These are phyloP conservation scores for Didymosphaeria variabile DNA, from an alignment of 2,329 filamentous ascomycete genomes.

Conservation along the genomic window DNA sequence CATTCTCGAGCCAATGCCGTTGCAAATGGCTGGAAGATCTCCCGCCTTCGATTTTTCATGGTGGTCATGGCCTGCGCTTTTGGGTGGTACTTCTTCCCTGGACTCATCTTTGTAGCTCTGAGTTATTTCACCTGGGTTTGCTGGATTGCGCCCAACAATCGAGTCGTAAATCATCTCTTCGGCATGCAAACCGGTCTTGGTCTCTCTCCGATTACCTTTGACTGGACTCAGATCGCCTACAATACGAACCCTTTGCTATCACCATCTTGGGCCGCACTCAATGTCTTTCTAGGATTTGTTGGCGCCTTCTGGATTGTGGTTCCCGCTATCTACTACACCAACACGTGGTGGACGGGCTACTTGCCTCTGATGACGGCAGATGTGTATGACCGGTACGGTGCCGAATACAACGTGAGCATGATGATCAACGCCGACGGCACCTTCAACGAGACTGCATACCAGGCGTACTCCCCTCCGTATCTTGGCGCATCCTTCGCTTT, in stretches of 20 bases:
- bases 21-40: constrained; percentile 83
- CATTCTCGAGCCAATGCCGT: constrained; percentile 85
- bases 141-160: constrained; percentile 88
- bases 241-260: constrained; percentile 86
- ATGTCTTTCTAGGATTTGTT: constrained; percentile 81
- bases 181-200: constrained; percentile 84
- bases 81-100: constrained; percentile 84
- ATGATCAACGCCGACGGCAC: constrained; percentile 81
- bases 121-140: constrained; percentile 91
- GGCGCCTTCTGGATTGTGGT: constrained; percentile 79
- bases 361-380: constrained; percentile 86
- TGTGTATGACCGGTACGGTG: constrained; percentile 85
- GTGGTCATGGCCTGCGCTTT: constrained; percentile 76
- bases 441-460: constrained; percentile 81
- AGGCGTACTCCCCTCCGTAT: constrained; percentile 82
- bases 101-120: constrained; percentile 81
- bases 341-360: constrained; percentile 81
- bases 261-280: constrained; percentile 86
- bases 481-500: constrained; percentile 87
- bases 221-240: constrained; percentile 89
- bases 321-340: constrained; percentile 68
- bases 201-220: constrained; percentile 85
- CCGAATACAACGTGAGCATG: constrained; percentile 80
- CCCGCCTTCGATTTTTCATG: constrained; percentile 85
- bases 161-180: constrained; percentile 87